These are phyloP conservation scores for Centrapalus pauciflorus DNA, from an alignment of 129 eudicot species.

Conservation along the genomic window DNA sequence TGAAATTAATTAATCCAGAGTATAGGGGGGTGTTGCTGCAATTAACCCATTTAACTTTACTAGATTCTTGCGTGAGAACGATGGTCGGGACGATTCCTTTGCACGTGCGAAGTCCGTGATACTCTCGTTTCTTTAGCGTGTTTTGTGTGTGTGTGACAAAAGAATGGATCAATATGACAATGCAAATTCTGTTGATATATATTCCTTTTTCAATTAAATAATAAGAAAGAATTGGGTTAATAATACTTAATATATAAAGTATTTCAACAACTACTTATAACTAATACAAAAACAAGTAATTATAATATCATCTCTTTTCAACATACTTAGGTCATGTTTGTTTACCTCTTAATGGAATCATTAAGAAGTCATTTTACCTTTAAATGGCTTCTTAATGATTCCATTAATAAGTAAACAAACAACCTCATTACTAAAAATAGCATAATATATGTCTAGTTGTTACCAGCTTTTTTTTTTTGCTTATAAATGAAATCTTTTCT, in stretches of 20 bases:
- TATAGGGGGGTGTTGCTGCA: not conserved
- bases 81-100: constrained; percentile 35
- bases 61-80: constrained; percentile 15
- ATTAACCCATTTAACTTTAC: not conserved
- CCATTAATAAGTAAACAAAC: no score
- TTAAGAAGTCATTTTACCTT: no score
- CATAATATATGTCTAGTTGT: no score
- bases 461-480: no score
- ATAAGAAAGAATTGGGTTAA: not conserved
- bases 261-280: not conserved
- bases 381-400: no score
- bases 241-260: not conserved
- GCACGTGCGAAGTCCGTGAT: constrained; percentile 35
- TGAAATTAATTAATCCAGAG: not conserved
- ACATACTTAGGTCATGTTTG: no score
- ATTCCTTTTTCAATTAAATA: constrained; percentile 16
- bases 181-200: not conserved
- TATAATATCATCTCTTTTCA: no score
- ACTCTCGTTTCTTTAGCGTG: not conserved
- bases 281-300: not conserved
- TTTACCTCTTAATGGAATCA: no score
- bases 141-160: constrained; percentile 27
- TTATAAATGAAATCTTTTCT: no score
- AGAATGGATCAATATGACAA: constrained; percentile 25
- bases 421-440: no score